These are phyloP conservation scores for Blastobotrys malaysiensis DNA, from an alignment of 1,139 yeast genomes.

Conservation along the genomic window DNA sequence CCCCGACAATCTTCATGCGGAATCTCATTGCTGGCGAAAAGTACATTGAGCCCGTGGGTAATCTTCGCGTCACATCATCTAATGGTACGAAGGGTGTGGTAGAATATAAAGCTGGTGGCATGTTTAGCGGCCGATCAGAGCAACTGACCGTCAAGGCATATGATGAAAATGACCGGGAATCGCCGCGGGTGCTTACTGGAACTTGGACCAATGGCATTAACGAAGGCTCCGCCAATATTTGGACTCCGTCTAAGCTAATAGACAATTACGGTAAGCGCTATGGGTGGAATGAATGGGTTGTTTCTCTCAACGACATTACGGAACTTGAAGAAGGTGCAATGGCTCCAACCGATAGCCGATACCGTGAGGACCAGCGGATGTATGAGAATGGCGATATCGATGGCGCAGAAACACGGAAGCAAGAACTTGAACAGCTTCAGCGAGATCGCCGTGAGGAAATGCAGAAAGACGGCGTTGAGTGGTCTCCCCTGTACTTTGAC, in stretches of 20 bases:
- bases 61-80: constrained; percentile 62
- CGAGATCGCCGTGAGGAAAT: constrained; percentile 64
- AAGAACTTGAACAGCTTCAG: constrained; percentile 70
- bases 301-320: constrained; percentile 74
- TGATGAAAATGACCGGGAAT: constrained; percentile 34
- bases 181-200: constrained; percentile 46
- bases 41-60: constrained; percentile 81
- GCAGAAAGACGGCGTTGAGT: constrained; percentile 37
- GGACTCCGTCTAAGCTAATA: constrained; percentile 67
- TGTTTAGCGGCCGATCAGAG: constrained; percentile 88
- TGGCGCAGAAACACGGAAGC: constrained; percentile 64
- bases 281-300: constrained; percentile 82
- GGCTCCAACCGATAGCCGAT: constrained; percentile 85
- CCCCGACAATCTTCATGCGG: constrained; percentile 76
- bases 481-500: constrained; percentile 57
- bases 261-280: constrained; percentile 56
- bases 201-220: constrained; percentile 61
- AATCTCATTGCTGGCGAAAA: constrained; percentile 93
- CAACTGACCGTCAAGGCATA: constrained; percentile 56
- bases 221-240: constrained; percentile 26
- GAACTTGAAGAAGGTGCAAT: constrained; percentile 54
- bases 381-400: constrained; percentile 68
- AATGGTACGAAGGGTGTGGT: constrained; percentile 63
- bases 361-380: constrained; percentile 74
- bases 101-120: constrained; percentile 56